These are phyloP conservation scores for Colletotrichum tabaci DNA, from an alignment of 2,329 filamentous ascomycete species.

Conservation along the genomic window DNA sequence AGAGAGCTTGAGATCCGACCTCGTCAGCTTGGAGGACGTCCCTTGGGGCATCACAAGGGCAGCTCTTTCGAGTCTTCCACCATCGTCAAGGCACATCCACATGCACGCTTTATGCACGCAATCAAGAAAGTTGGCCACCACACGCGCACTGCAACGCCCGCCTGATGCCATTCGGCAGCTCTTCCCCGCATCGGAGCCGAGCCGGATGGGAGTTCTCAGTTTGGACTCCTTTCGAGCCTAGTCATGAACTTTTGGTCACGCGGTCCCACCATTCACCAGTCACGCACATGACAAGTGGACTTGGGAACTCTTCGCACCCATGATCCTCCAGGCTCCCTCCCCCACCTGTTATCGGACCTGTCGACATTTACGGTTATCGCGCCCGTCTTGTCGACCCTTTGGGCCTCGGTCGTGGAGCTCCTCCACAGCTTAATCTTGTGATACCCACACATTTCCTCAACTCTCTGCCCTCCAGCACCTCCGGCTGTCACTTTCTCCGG, in stretches of 20 bases:
- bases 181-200: slow-evolving; percentile 29
- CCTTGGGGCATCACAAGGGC: slow-evolving; percentile 16
- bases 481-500: slow-evolving; percentile 2
- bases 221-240: slow-evolving; percentile 1
- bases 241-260: neutral
- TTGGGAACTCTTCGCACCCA: slow-evolving; percentile 15
- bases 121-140: slow-evolving; percentile 24
- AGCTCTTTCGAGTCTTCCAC: neutral
- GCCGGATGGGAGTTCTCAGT: slow-evolving; percentile 15
- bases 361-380: slow-evolving; percentile 33
- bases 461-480: neutral
- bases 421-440: slow-evolving; percentile 28
- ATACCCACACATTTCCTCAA: slow-evolving; percentile 28
- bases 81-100: slow-evolving; percentile 3
- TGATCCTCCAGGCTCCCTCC: neutral
- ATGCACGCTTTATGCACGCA: slow-evolving; percentile 17
- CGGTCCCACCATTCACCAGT: slow-evolving; percentile 2
- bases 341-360: slow-evolving; percentile 14
- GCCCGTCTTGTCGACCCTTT: slow-evolving; percentile 23
- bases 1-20: slow-evolving; percentile 18
- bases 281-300: slow-evolving; percentile 18
- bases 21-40: slow-evolving; percentile 7
- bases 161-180: neutral
- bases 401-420: slow-evolving; percentile 22
- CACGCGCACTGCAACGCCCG: slow-evolving; percentile 21